Percentiles rank a stretch among this genome's conserved stretches.
Conservation (phyloP, 345 rosid genomes). For the Excoecaria cochinchinensis region DNA sequence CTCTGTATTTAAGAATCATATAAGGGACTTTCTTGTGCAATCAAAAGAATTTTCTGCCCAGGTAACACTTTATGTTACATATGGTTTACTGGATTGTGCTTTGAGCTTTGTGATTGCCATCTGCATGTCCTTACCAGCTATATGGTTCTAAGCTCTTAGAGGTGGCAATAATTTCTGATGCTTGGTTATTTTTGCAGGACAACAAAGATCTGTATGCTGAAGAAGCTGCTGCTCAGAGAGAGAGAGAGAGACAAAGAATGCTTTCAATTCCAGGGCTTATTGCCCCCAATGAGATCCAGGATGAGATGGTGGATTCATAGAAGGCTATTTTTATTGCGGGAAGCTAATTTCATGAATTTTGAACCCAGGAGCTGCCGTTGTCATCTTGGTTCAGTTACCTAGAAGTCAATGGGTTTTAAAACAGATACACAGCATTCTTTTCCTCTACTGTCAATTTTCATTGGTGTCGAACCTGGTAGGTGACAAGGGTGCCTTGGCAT, state of each 20-base stretch:
- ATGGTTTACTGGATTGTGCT: background rate
- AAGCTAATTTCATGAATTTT: slow-evolving; percentile 32
- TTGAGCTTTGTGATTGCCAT: background rate
- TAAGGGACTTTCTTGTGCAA: slow-evolving; percentile 92
- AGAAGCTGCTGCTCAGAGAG: slow-evolving; percentile 75
- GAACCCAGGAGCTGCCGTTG: slow-evolving; percentile 22
- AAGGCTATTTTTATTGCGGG: slow-evolving; percentile 18
- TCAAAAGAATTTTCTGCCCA: slow-evolving; percentile 85
- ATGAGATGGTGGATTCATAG: slow-evolving; percentile 81
- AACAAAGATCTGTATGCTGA: slow-evolving; percentile 80
- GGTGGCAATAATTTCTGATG: background rate
- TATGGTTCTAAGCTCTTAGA: background rate
- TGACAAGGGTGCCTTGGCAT: slow-evolving; percentile 11
- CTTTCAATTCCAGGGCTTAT: slow-evolving; percentile 73
- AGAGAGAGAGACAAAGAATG: slow-evolving; percentile 70
- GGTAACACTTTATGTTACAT: slow-evolving; percentile 30
- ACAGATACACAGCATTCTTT: slow-evolving; percentile 30
- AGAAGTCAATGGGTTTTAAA: slow-evolving; percentile 22
- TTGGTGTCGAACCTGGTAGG: slow-evolving; percentile 25
- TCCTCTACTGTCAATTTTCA: slow-evolving; percentile 9
- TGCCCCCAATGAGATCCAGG: slow-evolving; percentile 74
- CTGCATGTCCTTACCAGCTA: background rate
- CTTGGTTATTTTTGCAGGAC: slow-evolving; percentile 41
- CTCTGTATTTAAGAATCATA: slow-evolving; percentile 76
- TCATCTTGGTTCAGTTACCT: slow-evolving; percentile 18